Base-by-base conservation (phyloP, 805 yeast genomes). In the Zygosaccharomyces pseudorouxii region DNA sequence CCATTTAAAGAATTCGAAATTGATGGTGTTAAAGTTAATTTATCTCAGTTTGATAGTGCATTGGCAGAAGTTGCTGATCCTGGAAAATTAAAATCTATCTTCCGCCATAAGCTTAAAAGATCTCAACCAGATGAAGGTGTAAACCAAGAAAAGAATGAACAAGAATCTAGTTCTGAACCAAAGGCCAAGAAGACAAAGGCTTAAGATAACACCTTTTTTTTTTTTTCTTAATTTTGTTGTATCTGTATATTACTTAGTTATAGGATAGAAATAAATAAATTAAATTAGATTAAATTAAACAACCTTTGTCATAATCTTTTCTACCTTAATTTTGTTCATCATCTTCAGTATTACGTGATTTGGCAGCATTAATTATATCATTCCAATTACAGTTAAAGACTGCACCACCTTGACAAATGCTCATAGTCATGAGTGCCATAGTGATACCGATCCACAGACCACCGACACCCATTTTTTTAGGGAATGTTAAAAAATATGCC, bases 41-140 rank as follows among this genome's bases (percentile, higher is more conserved):
- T 82, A 45, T 71, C 86, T 43, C 69, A 74, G 22, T 85, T 86
- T 66, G 95, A 86, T 56, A 79, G 78, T 63, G 89, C 89, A 37
- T 79, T 90, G 71, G 76, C 87, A 62, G 96, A 90, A 72, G 86
- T 89, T 56, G 84, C 85, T 48, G 84, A 83, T 57, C 89, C 86
- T 53, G 82, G 80, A 19, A 90, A 81, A 49, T 70, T 83, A 49
- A 71, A 77, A 38, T 74, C 78, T 58, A 72, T 85, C 51, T 75
- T 86, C 64, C 82, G 83, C 41, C 76, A 78, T 56, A 78, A 80
- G 63, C 69, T 75, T 51, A 66, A 66, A 56, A 67, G 69, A 57
- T 48, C 54, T 44, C 55, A 55, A 47, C 54, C 59, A 36, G 53
- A 47, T 2, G 37, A 33, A 33, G 20, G 11, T 18, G 37, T 5